Percentiles rank a stretch among this genome's conserved stretches.
These are phyloP conservation scores for Nicotiana paniculata DNA, from an alignment of 257 asterid genomes.

Conservation along the genomic window DNA sequence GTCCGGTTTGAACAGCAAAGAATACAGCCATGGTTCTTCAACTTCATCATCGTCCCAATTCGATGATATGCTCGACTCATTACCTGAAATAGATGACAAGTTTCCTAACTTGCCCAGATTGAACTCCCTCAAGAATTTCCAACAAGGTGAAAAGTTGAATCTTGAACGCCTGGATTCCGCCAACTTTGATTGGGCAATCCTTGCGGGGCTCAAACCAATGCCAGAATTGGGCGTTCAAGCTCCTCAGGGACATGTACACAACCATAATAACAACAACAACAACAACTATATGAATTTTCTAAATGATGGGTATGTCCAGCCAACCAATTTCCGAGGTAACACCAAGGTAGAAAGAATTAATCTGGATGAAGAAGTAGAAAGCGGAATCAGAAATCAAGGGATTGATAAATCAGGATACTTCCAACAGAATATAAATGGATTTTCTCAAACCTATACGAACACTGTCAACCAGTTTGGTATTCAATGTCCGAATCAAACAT, in stretches of 20 bases:
- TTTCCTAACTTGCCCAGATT: slow-evolving; percentile 34
- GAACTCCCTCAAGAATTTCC: slow-evolving; percentile 25
- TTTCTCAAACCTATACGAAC: slow-evolving; percentile 18
- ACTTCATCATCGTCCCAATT: slow-evolving; percentile 63
- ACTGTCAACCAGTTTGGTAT: slow-evolving; percentile 41
- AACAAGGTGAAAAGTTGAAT: slow-evolving; percentile 34
- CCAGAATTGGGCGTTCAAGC: background rate
- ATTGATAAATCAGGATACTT: slow-evolving; percentile 25
- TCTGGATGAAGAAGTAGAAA: slow-evolving; percentile 52
- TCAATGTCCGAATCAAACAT: slow-evolving; percentile 36
- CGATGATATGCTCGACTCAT: slow-evolving; percentile 59
- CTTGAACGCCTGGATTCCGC: slow-evolving; percentile 54
- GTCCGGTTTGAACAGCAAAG: slow-evolving; percentile 33
- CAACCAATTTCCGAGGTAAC: background rate
- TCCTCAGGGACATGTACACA: background rate
- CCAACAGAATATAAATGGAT: slow-evolving; percentile 16
- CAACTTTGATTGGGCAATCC: slow-evolving; percentile 69
- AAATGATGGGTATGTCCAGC: background rate
- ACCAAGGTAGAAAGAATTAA: slow-evolving; percentile 1
- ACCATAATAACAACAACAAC: background rate
- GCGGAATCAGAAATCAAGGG: slow-evolving; percentile 29
- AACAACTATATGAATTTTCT: background rate
- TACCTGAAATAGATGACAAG: slow-evolving; percentile 52
- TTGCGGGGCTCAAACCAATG: slow-evolving; percentile 42
- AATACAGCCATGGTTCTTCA: slow-evolving; percentile 47